Evolutionary conservation across 208 protist species (phyloP).

Genomic region (Acanthamoeba lenticulata): DNA sequence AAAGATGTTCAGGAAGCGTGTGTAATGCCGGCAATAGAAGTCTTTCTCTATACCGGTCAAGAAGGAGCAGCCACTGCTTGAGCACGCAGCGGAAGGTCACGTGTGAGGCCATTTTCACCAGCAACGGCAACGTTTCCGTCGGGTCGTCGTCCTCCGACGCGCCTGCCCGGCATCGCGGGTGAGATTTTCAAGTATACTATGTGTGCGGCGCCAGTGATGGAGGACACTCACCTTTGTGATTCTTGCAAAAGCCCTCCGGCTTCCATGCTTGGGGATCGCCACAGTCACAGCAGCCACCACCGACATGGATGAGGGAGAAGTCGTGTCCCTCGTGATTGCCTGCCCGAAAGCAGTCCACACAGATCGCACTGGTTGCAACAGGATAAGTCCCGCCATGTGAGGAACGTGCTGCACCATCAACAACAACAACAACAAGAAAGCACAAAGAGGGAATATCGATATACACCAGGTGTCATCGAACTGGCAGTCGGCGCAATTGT

Average conservation of each 20-base stretch:
- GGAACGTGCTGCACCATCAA: too few species aligned
- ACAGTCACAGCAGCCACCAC: constrained; percentile 44
- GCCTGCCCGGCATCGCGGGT: too few species aligned
- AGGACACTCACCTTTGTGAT: constrained; percentile 6
- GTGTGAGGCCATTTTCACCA: constrained; percentile 39
- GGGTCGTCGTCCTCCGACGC: constrained; percentile 60
- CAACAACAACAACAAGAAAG: background rate
- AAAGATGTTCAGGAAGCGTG: background rate
- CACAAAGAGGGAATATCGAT: too few species aligned
- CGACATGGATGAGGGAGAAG: background rate
- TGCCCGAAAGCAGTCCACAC: constrained; percentile 38
- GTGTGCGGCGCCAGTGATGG: background rate
- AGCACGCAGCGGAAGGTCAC: constrained; percentile 21
- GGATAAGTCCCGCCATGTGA: background rate
- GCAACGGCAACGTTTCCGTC: background rate
- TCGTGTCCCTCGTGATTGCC: constrained; percentile 47
- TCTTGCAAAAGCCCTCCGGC: constrained; percentile 5
- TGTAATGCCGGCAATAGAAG: background rate
- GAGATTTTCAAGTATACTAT: too few species aligned
- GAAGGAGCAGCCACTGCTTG: background rate
- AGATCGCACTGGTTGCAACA: constrained; percentile 15
- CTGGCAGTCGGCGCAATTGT: constrained; percentile 41
- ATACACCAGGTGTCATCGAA: constrained; percentile 28
- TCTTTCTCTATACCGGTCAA: background rate
- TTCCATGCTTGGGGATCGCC: constrained; percentile 54